Percentiles rank a stretch among this genome's conserved stretches.
Evolutionary conservation across 225 moss, liverwort and hornwort genomes (phyloP).

Genomic region (Ulota crispa): DNA sequence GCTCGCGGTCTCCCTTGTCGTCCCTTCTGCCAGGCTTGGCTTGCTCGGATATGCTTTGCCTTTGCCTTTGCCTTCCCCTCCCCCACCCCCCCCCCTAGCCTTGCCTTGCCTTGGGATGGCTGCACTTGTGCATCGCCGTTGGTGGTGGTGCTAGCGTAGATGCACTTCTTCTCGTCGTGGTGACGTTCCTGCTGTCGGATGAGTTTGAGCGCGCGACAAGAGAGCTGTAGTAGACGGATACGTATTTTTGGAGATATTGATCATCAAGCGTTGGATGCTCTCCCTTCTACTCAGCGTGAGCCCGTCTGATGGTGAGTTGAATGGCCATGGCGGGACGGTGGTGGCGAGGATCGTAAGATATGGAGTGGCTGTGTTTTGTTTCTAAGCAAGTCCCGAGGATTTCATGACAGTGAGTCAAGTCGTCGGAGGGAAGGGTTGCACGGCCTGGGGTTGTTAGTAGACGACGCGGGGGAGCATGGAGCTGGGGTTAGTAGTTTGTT

Average conservation of each 20-base stretch:
- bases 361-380: background rate
- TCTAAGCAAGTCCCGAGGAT: background rate
- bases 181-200: background rate
- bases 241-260: conserved; percentile 16
- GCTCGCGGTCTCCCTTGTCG: background rate
- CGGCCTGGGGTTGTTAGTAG: conserved; percentile 2
- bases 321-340: background rate
- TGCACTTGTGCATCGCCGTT: conserved; percentile 30
- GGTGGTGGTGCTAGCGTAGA: conserved; percentile 17
- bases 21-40: conserved; percentile 26
- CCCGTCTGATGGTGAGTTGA: conserved; percentile 25
- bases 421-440: background rate
- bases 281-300: background rate
- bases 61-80: background rate
- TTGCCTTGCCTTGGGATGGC: conserved; percentile 27
- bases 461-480: conserved; percentile 8
- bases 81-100: background rate
- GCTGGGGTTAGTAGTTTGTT: conserved; percentile 24
- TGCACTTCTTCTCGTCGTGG: background rate
- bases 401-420: conserved; percentile 28
- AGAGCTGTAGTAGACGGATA: background rate
- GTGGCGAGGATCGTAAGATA: conserved; percentile 21
- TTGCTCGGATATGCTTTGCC: conserved; percentile 29
- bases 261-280: conserved; percentile 8
- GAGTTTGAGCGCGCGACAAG: conserved; percentile 16